phyloP scores from a whole-genome alignment of 176 grass and related monocot species.

The Alloteropsis semialata region DNA sequence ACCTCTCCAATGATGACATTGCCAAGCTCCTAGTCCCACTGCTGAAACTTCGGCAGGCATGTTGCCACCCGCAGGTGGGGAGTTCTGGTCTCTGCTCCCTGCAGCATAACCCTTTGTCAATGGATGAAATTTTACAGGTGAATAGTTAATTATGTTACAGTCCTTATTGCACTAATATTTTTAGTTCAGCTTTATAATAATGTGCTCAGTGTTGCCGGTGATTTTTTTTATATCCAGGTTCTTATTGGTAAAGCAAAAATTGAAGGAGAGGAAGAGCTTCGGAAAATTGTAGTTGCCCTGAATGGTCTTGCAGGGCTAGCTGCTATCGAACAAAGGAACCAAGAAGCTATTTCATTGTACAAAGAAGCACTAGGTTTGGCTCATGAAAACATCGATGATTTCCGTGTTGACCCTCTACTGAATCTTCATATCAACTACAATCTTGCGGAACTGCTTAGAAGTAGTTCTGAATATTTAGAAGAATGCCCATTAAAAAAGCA shows the following conservation, averaged over 20 bases:
- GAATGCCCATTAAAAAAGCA: slow-evolving; percentile 61
- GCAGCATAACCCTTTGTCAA: slow-evolving; percentile 81
- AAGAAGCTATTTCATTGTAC: slow-evolving; percentile 81
- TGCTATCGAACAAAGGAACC: slow-evolving; percentile 73
- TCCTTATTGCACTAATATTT: slow-evolving; percentile 20
- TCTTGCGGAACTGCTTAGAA: slow-evolving; percentile 66
- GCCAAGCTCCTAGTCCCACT: slow-evolving; percentile 76
- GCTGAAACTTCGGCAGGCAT: slow-evolving; percentile 92
- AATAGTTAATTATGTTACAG: slow-evolving; percentile 23
- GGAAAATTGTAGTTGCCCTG: slow-evolving; percentile 81
- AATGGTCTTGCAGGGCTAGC: slow-evolving; percentile 95
- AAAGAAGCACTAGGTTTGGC: slow-evolving; percentile 81
- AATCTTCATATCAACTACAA: slow-evolving; percentile 98
- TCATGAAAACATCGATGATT: slow-evolving; percentile 66
- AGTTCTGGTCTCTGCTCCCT: slow-evolving; percentile 93
- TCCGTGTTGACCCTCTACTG: slow-evolving; percentile 85
- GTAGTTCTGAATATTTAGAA: slow-evolving; percentile 66
- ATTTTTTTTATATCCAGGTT: slow-evolving; percentile 57
- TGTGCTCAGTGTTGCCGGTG: slow-evolving; percentile 18
- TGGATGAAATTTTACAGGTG: slow-evolving; percentile 96
- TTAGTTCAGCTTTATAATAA: neutral
- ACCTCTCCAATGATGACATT: slow-evolving; percentile 75
- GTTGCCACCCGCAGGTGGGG: slow-evolving; percentile 96
- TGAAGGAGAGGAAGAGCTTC: slow-evolving; percentile 96
- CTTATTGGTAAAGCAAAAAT: slow-evolving; percentile 95